A percentile compares a stretch with the other conserved stretches of the same genome.
Conservation (phyloP, 2,329 filamentous ascomycete genomes). For the Sclerotinia nivalis region DNA sequence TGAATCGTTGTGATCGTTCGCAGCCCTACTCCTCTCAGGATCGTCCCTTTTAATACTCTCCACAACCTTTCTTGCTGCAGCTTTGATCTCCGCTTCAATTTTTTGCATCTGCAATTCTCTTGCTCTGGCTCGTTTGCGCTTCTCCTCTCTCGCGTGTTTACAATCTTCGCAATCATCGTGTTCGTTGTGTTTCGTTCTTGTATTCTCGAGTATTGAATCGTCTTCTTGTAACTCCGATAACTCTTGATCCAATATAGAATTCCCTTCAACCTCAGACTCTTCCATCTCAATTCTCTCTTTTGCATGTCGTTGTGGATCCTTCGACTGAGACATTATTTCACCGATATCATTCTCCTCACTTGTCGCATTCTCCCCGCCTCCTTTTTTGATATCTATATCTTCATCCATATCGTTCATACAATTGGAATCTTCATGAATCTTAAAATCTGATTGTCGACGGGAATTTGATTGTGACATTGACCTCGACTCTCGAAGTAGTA, state of each 20-base stretch:
- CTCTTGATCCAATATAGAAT: constrained; percentile 10
- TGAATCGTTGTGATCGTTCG: constrained; percentile 38
- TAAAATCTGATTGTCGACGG: constrained; percentile 31
- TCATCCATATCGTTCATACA: constrained; percentile 31
- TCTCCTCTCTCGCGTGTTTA: constrained; percentile 29
- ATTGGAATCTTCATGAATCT: constrained; percentile 39
- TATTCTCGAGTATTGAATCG: constrained; percentile 25
- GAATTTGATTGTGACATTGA: constrained; percentile 34
- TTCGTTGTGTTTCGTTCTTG: constrained; percentile 21
- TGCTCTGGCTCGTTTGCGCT: constrained; percentile 24
- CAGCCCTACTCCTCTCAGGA: constrained; percentile 19
- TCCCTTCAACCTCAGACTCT: neutral
- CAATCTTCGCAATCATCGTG: constrained; percentile 22
- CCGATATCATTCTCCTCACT: neutral
- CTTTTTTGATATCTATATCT: constrained; percentile 21
- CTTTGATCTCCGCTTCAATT: constrained; percentile 56
- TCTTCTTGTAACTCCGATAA: constrained; percentile 1
- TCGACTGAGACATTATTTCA: constrained; percentile 17
- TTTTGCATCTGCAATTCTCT: constrained; percentile 35
- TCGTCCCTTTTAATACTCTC: constrained; percentile 48
- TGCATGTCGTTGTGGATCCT: constrained; percentile 8
- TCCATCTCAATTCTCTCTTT: constrained; percentile 6
- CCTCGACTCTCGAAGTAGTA: neutral
- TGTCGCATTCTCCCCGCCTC: constrained; percentile 32
- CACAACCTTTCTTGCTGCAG: constrained; percentile 53